Percentiles rank a stretch among this genome's conserved stretches.
phyloP scores from a whole-genome alignment of 345 rosid species.

The Aurinia saxatilis region DNA sequence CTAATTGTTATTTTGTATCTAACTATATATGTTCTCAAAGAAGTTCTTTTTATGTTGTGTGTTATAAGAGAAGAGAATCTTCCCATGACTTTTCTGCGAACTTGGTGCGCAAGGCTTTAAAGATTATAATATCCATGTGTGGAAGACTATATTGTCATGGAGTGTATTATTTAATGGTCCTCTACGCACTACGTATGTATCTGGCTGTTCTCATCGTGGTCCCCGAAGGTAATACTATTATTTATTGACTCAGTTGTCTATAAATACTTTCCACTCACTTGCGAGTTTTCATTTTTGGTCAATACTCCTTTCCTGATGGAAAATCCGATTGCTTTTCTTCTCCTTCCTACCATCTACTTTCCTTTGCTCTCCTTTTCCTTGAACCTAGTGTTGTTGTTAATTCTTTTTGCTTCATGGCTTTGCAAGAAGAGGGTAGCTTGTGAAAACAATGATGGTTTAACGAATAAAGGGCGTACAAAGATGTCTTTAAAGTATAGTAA shows the following conservation, averaged over 20 bases:
- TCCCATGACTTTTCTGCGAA: constrained; percentile 16
- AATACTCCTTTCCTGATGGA: constrained; percentile 16
- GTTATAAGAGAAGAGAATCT: background rate
- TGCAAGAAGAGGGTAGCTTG: constrained; percentile 26
- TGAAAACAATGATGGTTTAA: constrained; percentile 17
- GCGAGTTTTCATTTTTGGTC: background rate
- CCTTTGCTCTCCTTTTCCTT: constrained; percentile 37
- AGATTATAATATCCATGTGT: background rate
- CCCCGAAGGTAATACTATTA: constrained; percentile 7
- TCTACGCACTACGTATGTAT: background rate
- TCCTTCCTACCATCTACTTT: constrained; percentile 33
- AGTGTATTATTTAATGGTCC: background rate
- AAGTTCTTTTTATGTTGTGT: background rate
- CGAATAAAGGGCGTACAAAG: constrained; percentile 14
- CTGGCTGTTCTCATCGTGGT: constrained; percentile 2
- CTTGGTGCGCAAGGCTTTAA: background rate
- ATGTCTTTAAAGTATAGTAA: constrained; percentile 25
- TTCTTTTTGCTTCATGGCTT: constrained; percentile 30
- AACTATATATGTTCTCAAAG: background rate
- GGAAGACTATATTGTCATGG: background rate
- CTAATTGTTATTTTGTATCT: background rate
- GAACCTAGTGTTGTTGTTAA: constrained; percentile 38
- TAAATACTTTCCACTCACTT: background rate
- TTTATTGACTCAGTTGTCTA: constrained; percentile 18
- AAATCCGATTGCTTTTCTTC: constrained; percentile 21